Evolutionary conservation across 495 filamentous ascomycete genomes (phyloP).

Genomic region (Hypoxylon trugodes): DNA sequence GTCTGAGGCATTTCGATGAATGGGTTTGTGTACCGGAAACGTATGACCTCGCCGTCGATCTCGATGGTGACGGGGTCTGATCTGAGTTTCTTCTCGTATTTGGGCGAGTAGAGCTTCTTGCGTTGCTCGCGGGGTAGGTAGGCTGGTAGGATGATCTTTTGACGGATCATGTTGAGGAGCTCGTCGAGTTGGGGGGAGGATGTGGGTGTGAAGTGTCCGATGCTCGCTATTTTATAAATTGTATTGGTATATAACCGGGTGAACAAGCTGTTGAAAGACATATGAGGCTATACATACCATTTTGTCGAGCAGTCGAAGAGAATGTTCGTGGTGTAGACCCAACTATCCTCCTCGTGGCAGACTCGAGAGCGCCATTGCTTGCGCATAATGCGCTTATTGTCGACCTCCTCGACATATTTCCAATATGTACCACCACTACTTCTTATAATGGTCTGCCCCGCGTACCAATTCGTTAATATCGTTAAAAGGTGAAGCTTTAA

Average conservation of each 20-base stretch:
- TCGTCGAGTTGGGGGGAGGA: constrained; percentile 49
- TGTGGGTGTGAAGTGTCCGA: constrained; percentile 44
- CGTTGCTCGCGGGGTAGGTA: constrained; percentile 65
- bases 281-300: constrained; percentile 24
- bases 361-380: constrained; percentile 36
- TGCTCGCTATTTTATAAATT: constrained; percentile 11
- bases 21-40: constrained; percentile 59
- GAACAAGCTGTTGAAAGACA: too few relatives aligned
- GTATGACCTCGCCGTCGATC: constrained; percentile 65
- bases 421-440: neutral
- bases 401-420: constrained; percentile 37
- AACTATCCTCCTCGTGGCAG: constrained; percentile 29
- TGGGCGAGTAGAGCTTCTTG: constrained; percentile 61
- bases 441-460: neutral
- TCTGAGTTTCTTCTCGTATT: constrained; percentile 60
- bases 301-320: constrained; percentile 32
- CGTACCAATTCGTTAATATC: neutral
- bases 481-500: neutral
- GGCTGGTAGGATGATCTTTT: constrained; percentile 69
- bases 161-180: constrained; percentile 62
- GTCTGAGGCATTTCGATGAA: constrained; percentile 46
- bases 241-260: neutral
- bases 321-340: constrained; percentile 29
- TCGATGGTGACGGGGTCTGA: constrained; percentile 68
- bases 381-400: constrained; percentile 35